These are phyloP conservation scores for Lentinula boryana DNA, from an alignment of 768 basidiomycete species.

Conservation along the genomic window DNA sequence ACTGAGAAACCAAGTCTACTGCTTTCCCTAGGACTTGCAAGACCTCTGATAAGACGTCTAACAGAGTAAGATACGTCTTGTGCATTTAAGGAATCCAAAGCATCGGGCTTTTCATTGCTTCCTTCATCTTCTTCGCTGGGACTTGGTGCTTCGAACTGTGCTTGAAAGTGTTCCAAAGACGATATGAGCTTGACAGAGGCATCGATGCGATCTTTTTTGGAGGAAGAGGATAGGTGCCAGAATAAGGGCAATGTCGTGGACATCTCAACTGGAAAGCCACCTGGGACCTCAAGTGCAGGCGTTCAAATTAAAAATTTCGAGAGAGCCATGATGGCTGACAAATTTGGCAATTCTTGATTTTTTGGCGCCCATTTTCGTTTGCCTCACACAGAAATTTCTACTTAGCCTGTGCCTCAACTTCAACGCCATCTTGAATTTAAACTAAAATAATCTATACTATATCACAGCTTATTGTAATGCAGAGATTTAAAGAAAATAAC, in stretches of 20 bases:
- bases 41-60: slow-evolving; percentile 76
- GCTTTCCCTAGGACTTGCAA: slow-evolving; percentile 90
- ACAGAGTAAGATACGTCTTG: slow-evolving; percentile 93
- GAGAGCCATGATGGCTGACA: not conserved
- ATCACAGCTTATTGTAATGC: no score
- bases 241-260: slow-evolving; percentile 88
- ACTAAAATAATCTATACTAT: no score
- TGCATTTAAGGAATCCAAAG: slow-evolving; percentile 65
- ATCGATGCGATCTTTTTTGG: slow-evolving; percentile 73
- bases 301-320: not conserved
- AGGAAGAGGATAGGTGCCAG: slow-evolving; percentile 85
- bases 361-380: not conserved
- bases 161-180: slow-evolving; percentile 83
- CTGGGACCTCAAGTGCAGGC: not conserved
- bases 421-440: no score
- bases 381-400: not conserved
- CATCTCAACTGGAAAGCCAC: slow-evolving; percentile 32
- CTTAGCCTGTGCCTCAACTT: no score
- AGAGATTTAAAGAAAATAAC: not conserved
- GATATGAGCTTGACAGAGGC: slow-evolving; percentile 81
- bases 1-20: slow-evolving; percentile 95
- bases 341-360: not conserved
- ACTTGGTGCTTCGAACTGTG: slow-evolving; percentile 42
- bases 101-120: slow-evolving; percentile 37
- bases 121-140: slow-evolving; percentile 44